phyloP scores from a whole-genome alignment of 768 basidiomycete species.

The button mushroom (Agaricus bisporus) region DNA sequence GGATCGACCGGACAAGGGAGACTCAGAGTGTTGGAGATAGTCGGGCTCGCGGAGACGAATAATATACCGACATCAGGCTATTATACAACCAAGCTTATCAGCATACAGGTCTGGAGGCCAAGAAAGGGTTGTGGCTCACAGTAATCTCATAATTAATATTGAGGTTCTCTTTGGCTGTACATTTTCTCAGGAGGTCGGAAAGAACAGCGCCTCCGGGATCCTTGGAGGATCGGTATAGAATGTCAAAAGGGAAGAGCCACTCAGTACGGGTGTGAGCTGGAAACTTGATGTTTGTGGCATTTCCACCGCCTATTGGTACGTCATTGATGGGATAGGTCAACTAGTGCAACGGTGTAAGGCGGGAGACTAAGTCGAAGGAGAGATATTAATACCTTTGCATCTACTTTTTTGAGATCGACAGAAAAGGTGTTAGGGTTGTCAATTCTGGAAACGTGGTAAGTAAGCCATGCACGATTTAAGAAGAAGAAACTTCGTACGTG shows the following conservation, averaged over 20 bases:
- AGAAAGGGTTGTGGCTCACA: slow-evolving; percentile 28
- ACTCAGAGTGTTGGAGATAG: slow-evolving; percentile 51
- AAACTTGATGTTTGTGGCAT: slow-evolving; percentile 38
- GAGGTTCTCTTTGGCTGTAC: slow-evolving; percentile 50
- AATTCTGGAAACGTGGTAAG: slow-evolving; percentile 38
- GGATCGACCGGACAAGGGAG: slow-evolving; percentile 57
- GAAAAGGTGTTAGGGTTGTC: slow-evolving; percentile 79
- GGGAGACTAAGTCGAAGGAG: background rate
- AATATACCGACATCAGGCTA: slow-evolving; percentile 63
- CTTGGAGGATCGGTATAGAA: slow-evolving; percentile 49
- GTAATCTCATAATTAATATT: slow-evolving; percentile 61
- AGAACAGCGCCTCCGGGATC: slow-evolving; percentile 53
- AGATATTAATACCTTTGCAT: slow-evolving; percentile 42
- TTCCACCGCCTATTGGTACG: slow-evolving; percentile 62
- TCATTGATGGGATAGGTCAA: slow-evolving; percentile 73
- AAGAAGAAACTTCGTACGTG: background rate
- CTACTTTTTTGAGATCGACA: slow-evolving; percentile 58
- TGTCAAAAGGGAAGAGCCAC: slow-evolving; percentile 70
- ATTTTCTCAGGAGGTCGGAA: slow-evolving; percentile 56
- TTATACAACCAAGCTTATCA: slow-evolving; percentile 2
- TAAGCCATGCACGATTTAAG: slow-evolving; percentile 3
- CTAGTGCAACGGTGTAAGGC: slow-evolving; percentile 25
- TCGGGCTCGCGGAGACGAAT: slow-evolving; percentile 61
- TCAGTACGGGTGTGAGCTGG: slow-evolving; percentile 49
- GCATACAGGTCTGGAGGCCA: background rate